Evolutionary conservation across 2,329 filamentous ascomycete species (phyloP), one percentile per base, ranked within the genome.

Genomic region (Fusarium abutilonis): DNA sequence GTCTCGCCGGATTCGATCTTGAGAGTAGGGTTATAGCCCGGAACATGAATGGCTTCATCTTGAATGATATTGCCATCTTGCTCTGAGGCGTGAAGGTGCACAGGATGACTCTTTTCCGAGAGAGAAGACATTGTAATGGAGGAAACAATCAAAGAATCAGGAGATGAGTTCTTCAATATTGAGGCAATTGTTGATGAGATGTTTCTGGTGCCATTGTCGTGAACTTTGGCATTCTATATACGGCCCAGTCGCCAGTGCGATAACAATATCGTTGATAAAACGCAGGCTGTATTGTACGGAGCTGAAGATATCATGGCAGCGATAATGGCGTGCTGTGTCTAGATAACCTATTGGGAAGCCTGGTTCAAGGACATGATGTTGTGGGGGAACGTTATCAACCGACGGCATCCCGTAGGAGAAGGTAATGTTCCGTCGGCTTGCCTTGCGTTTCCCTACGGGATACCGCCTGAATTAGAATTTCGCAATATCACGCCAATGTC

Each of bases 281-380:
- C 23, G 5, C 3, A 23, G n/a, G 15, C 15, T 11, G 32, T 34
- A 40, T 48, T 53, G 28, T 53, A 29, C 49, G 50, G 43, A 40
- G 35, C 40, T 61, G 46, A 67, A 64, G 66, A 64, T 61, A 68
- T 39, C 66, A 72, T 71, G 53, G 46, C 49, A 42, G 42, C 56
- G 38, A 61, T 43, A 65, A 70, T 72, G 66, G 61, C 67, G 66
- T 72, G 69, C 67, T 69, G 61, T 42, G 49, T 32, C 17, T n/a
- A 19, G 9, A 31, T 47, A 29, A 15, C 67, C 57, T 63, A 61
- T 68, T 26, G 43, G 31, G 60, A 8, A 28, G 15, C 31, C 35
- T 28, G 52, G 34, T 32, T 29, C 38, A 26, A 26, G 19, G 45
- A 26, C 23, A 48, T 55, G 43, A 28, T 19, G 42, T 36, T 45